phyloP scores from a whole-genome alignment of 169 alveolate genomes.

The Babesia gibsoni region DNA sequence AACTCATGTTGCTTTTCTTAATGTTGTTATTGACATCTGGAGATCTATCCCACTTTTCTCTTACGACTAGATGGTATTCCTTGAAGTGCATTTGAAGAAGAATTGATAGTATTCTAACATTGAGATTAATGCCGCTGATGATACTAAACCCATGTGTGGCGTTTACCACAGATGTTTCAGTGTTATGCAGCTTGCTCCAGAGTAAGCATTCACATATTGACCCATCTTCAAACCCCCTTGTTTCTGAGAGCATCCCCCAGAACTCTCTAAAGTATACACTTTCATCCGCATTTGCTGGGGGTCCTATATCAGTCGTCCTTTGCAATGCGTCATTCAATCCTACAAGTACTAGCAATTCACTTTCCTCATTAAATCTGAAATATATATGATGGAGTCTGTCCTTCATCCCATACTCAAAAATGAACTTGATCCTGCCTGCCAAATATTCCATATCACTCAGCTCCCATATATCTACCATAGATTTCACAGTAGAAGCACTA shows the following conservation, averaged over 20 bases:
- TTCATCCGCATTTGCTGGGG: not conserved
- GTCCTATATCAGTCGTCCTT: conserved; percentile 34
- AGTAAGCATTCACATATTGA: conserved; percentile 35
- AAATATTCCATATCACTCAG: not conserved
- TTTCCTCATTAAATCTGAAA: not conserved
- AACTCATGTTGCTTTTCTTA: not conserved
- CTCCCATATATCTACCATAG: conserved; percentile 9
- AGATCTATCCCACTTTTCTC: too few relatives aligned
- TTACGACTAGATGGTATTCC: not conserved
- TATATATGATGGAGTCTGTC: conserved; percentile 19
- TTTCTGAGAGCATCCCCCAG: conserved; percentile 34
- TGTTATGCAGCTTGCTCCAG: not conserved
- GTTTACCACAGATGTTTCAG: not conserved
- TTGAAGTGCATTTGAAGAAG: not conserved
- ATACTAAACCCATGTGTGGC: not conserved
- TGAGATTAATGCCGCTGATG: not conserved
- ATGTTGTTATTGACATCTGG: not conserved
- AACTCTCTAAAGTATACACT: not conserved
- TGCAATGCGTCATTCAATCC: conserved; percentile 16
- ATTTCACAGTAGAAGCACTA: not conserved
- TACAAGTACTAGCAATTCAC: not conserved
- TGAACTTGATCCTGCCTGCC: not conserved
- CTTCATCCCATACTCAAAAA: conserved; percentile 10
- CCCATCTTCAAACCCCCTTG: conserved; percentile 40
- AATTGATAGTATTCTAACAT: not conserved